Evolutionary conservation across 1,284 basidiomycete species (phyloP).

Genomic region (Fomitopsis betulina): DNA sequence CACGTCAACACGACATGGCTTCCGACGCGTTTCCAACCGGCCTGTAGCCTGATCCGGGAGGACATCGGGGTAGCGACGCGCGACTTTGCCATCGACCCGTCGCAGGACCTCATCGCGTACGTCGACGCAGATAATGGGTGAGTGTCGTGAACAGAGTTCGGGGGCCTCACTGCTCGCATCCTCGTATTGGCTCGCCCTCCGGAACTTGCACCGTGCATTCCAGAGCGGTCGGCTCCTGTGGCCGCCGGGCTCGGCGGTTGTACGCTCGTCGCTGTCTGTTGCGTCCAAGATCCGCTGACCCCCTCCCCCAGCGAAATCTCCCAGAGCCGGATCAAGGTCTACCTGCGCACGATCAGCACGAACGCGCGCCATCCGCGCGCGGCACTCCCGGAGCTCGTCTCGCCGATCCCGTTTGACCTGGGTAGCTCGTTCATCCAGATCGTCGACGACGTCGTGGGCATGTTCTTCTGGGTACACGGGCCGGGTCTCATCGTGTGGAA

Average conservation of each 20-base stretch:
- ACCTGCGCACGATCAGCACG: conserved; percentile 38
- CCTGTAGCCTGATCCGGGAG: conserved; percentile 24
- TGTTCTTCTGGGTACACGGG: conserved; percentile 35
- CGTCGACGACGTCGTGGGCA: conserved; percentile 45
- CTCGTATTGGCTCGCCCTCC: conserved; percentile 2
- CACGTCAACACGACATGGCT: conserved; percentile 37
- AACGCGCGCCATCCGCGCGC: conserved; percentile 38
- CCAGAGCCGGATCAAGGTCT: conserved; percentile 12
- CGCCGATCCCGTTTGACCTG: conserved; percentile 26
- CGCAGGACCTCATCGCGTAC: conserved; percentile 51
- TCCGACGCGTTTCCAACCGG: conserved; percentile 26
- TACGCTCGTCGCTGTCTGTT: not conserved
- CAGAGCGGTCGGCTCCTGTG: not conserved
- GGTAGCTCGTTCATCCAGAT: conserved; percentile 41
- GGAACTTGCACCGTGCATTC: not conserved
- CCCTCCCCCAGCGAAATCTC: not conserved
- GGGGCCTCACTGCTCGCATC: conserved; percentile 4
- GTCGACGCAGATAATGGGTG: conserved; percentile 31
- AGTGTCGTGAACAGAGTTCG: conserved; percentile 5
- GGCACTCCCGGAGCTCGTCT: conserved; percentile 17
- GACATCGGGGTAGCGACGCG: conserved; percentile 40
- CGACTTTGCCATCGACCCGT: conserved; percentile 63
- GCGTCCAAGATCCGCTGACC: not conserved
- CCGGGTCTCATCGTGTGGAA: conserved; percentile 47
- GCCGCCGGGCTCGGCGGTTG: not conserved